Conservation (phyloP, 148 eudicot genomes). For the Vaccinium myrtillus region DNA sequence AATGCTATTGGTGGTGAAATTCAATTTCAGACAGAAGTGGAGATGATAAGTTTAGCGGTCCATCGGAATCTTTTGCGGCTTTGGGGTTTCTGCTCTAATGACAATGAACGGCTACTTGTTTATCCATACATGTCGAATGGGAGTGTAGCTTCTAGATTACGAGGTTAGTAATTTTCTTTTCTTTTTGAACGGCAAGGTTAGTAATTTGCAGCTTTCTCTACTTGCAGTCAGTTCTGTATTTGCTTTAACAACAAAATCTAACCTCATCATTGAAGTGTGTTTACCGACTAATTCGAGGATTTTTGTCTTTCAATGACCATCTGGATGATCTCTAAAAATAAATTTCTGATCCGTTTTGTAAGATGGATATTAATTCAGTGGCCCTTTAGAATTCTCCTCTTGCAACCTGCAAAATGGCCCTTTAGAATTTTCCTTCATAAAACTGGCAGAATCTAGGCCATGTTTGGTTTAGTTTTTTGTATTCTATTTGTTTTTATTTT, state of each 20-base stretch:
- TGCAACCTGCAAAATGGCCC: background rate
- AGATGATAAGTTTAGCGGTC: conserved; percentile 81
- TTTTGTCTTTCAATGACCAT: background rate
- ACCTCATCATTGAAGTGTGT: background rate
- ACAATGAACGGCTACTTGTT: conserved; percentile 81
- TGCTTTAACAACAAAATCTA: background rate
- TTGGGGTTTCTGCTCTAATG: conserved; percentile 79
- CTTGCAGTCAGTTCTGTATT: background rate
- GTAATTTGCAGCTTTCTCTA: conserved; percentile 6
- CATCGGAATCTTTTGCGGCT: conserved; percentile 85
- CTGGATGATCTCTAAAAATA: background rate
- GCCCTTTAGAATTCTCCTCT: background rate
- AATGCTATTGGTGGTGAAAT: conserved; percentile 71
- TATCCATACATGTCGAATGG: conserved; percentile 90
- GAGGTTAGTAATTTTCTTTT: conserved; percentile 47
- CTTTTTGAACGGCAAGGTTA: conserved; percentile 43
- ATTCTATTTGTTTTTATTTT: no score
- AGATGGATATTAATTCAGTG: background rate
- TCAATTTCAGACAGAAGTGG: conserved; percentile 91
- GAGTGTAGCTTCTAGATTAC: conserved; percentile 84
- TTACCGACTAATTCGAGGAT: background rate
- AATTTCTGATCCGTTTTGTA: background rate
- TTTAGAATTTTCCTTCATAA: background rate
- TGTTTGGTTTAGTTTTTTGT: no score
- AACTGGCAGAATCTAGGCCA: background rate